These are phyloP conservation scores for Capsicum rhomboideum DNA, from an alignment of 257 asterid species.

Conservation along the genomic window DNA sequence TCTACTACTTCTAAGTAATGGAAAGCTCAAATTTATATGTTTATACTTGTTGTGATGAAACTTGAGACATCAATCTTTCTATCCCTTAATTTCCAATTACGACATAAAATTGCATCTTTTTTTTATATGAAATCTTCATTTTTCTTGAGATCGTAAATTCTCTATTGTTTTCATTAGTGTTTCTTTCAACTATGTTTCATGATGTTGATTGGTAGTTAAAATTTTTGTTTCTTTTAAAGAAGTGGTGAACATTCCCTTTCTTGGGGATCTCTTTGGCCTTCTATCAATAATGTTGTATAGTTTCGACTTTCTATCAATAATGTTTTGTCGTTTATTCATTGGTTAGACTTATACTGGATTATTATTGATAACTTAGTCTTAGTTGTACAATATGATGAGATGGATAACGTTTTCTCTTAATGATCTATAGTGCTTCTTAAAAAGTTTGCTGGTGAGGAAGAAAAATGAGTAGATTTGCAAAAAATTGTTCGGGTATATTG, in stretches of 20 bases:
- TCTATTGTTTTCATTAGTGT: not conserved
- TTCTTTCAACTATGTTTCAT: conserved; percentile 20
- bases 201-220: conserved; percentile 49
- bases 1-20: not conserved
- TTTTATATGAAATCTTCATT: too few species aligned
- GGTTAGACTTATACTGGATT: conserved; percentile 32
- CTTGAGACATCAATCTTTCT: not conserved
- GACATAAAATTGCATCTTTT: not conserved
- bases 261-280: conserved; percentile 93
- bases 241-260: conserved; percentile 66
- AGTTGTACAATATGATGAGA: not conserved
- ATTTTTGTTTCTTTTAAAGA: conserved; percentile 59
- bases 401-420: not conserved
- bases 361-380: not conserved
- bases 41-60: not conserved
- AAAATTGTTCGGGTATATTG: too few species aligned
- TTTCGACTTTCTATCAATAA: too few species aligned
- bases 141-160: not conserved
- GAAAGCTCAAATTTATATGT: not conserved
- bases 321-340: conserved; percentile 74
- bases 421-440: conserved; percentile 71
- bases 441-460: conserved; percentile 93
- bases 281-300: too few species aligned
- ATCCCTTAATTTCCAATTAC: not conserved
- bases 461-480: too few species aligned